These are phyloP conservation scores for Capsicum rhomboideum DNA, from an alignment of 257 asterid species.

Conservation along the genomic window DNA sequence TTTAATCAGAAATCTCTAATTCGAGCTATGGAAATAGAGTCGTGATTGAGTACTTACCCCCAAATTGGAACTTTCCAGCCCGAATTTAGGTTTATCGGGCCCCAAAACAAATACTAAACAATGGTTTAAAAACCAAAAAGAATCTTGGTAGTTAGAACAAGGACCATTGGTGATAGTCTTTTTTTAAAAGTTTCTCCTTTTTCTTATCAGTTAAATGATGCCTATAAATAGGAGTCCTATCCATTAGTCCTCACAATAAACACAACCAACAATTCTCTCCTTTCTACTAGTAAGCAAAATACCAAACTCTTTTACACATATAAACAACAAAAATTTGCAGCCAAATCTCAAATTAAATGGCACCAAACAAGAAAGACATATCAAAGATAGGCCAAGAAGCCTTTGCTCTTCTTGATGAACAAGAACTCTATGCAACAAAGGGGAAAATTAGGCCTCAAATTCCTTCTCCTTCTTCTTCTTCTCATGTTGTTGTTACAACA, in stretches of 20 bases:
- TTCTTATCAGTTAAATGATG: not conserved
- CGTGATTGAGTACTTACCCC: too few species aligned
- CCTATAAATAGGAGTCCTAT: not conserved
- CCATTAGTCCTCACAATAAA: not conserved
- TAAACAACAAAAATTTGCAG: not conserved
- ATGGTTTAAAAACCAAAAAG: not conserved
- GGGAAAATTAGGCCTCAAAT: too few species aligned
- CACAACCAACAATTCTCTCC: not conserved
- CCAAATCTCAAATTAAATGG: not conserved
- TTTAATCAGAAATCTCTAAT: not conserved
- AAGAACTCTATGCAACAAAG: not conserved
- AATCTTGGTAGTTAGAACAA: too few species aligned
- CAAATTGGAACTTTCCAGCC: rapidly evolving
- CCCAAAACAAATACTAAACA: not conserved
- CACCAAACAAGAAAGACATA: not conserved
- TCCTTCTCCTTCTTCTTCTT: not conserved
- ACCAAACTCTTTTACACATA: not conserved
- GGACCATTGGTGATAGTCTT: not conserved
- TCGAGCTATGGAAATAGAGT: rapidly evolving
- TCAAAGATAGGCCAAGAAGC: not conserved
- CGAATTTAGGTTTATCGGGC: rapidly evolving
- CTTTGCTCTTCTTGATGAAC: not conserved
- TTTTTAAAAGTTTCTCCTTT: not conserved
- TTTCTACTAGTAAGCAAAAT: not conserved
- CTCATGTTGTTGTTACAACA: too few species aligned